These are phyloP conservation scores for Xylaria sp. DNA, from an alignment of 2,329 filamentous ascomycete genomes.

Conservation along the genomic window DNA sequence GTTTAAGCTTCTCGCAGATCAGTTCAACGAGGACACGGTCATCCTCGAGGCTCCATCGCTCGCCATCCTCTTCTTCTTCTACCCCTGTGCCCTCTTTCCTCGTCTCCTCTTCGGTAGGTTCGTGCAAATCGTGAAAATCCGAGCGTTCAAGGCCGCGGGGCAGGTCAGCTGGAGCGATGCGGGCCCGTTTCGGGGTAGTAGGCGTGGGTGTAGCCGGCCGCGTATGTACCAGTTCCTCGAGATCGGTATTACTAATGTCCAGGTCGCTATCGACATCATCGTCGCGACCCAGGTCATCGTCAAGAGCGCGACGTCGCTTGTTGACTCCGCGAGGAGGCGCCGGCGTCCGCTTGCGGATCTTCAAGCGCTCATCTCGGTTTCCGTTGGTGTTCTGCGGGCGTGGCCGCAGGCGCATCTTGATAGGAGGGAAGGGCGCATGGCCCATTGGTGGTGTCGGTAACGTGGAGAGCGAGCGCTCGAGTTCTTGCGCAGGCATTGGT, in stretches of 20 bases:
- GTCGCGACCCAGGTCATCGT: constrained; percentile 60
- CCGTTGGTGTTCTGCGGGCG: constrained; percentile 53
- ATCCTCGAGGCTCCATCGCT: constrained; percentile 71
- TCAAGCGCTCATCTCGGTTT: constrained; percentile 54
- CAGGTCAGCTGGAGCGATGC: constrained; percentile 69
- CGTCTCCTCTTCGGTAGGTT: constrained; percentile 46
- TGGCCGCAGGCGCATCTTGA: constrained; percentile 67
- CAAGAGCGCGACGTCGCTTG: constrained; percentile 63
- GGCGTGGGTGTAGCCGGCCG: constrained; percentile 51
- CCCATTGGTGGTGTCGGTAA: constrained; percentile 63
- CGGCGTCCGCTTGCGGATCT: constrained; percentile 63
- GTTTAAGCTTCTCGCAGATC: constrained; percentile 73
- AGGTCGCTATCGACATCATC: constrained; percentile 54
- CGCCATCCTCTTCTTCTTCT: constrained; percentile 58
- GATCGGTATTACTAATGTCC: constrained; percentile 47
- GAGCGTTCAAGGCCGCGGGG: constrained; percentile 68
- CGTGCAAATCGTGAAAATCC: constrained; percentile 66
- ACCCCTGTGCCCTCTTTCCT: constrained; percentile 53
- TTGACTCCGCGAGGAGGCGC: constrained; percentile 59
- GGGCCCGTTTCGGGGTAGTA: constrained; percentile 69
- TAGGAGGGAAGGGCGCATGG: constrained; percentile 58
- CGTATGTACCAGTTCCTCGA: constrained; percentile 41
- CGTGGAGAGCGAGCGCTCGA: constrained; percentile 56
- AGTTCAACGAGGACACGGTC: constrained; percentile 74
- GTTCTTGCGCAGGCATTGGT: constrained; percentile 45